Evolutionary conservation across 768 basidiomycete species (phyloP).

Genomic region (Naganishia vishniacii): DNA sequence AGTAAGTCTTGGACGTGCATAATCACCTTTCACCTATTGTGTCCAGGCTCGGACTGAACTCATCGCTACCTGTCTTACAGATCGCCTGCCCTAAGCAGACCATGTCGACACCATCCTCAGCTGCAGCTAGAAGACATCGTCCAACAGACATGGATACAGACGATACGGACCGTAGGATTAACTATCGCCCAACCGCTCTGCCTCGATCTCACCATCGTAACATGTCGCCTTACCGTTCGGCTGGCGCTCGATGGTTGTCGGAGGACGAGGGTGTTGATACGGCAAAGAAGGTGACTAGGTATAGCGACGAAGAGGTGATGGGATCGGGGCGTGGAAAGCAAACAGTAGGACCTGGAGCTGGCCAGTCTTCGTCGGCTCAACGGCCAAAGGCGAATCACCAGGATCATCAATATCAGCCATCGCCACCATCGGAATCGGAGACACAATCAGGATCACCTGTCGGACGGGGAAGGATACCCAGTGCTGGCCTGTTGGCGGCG

Average conservation of each 20-base stretch:
- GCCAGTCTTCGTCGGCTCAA: not conserved
- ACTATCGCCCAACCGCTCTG: constrained; percentile 28
- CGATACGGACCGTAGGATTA: constrained; percentile 18
- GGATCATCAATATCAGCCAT: not conserved
- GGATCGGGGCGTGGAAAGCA: not conserved
- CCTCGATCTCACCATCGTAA: constrained; percentile 21
- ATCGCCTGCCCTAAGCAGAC: not conserved
- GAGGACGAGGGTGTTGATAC: constrained; percentile 41
- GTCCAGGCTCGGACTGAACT: not conserved
- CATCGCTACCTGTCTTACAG: not conserved
- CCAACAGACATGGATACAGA: constrained; percentile 18
- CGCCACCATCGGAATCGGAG: not conserved
- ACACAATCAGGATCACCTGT: not conserved
- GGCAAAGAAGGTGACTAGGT: constrained; percentile 9
- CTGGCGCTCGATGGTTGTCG: constrained; percentile 39
- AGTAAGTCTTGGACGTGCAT: not conserved
- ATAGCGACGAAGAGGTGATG: constrained; percentile 13
- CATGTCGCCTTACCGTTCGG: constrained; percentile 13
- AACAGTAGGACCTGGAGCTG: not conserved
- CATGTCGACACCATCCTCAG: constrained; percentile 19
- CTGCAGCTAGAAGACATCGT: constrained; percentile 20
- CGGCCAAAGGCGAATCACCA: not conserved
- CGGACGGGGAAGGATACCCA: not conserved
- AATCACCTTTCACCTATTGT: not conserved
- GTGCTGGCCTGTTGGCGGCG: constrained; percentile 20